These are phyloP conservation scores for Pythium plurisporium DNA, from an alignment of 352 stramenopile genomes.

Conservation along the genomic window DNA sequence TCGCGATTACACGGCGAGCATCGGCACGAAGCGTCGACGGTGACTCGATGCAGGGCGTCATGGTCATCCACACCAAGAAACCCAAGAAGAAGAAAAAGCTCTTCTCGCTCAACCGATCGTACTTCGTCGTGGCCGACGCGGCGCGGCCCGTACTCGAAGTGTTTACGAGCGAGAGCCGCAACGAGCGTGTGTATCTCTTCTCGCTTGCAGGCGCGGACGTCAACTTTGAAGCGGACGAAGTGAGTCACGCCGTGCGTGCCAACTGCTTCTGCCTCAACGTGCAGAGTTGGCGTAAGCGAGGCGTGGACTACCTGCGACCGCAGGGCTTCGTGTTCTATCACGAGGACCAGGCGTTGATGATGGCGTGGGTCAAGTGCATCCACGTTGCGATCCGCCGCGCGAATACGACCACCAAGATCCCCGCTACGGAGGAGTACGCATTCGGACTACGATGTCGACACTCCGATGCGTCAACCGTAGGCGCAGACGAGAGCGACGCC, in stretches of 20 bases:
- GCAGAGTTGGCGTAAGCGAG: constrained; percentile 66
- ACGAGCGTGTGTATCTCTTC: constrained; percentile 56
- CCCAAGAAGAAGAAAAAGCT: constrained; percentile 39
- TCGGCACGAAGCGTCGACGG: constrained; percentile 25
- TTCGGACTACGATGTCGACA: constrained; percentile 31
- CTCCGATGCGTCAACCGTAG: constrained; percentile 20
- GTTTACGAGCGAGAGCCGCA: constrained; percentile 51
- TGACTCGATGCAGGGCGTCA: constrained; percentile 45
- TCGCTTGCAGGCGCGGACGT: constrained; percentile 51
- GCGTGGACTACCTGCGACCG: constrained; percentile 44
- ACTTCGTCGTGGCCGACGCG: constrained; percentile 45
- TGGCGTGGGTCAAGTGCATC: constrained; percentile 76
- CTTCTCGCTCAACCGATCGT: constrained; percentile 44
- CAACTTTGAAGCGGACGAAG: constrained; percentile 63
- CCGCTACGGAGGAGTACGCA: not conserved
- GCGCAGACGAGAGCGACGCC: constrained; percentile 11
- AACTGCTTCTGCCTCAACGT: constrained; percentile 77
- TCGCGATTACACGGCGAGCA: constrained; percentile 15
- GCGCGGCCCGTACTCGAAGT: constrained; percentile 53
- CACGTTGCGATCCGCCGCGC: constrained; percentile 57
- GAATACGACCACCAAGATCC: not conserved
- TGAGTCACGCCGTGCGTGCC: constrained; percentile 57
- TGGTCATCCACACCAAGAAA: constrained; percentile 68
- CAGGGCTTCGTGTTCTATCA: constrained; percentile 75
- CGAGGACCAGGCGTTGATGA: constrained; percentile 61